These are phyloP conservation scores for Aureobasidium sp. DNA, from an alignment of 2,329 filamentous ascomycete genomes.

Conservation along the genomic window DNA sequence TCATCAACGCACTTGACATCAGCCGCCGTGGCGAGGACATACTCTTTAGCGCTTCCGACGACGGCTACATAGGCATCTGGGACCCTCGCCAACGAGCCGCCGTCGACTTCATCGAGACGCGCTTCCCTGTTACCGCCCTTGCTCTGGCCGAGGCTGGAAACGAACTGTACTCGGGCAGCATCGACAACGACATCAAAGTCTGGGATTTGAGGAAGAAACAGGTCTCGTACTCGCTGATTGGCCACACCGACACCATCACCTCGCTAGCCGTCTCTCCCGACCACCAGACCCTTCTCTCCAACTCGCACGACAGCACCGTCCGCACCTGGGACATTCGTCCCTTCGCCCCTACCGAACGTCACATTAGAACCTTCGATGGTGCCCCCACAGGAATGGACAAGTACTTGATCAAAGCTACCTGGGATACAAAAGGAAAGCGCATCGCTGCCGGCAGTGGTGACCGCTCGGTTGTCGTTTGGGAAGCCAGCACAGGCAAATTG, in stretches of 20 bases:
- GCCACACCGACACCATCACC: constrained; percentile 86
- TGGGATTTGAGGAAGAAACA: constrained; percentile 94
- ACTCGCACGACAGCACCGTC: constrained; percentile 88
- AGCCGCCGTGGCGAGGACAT: constrained; percentile 85
- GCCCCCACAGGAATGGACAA: constrained; percentile 80
- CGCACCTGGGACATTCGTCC: constrained; percentile 94
- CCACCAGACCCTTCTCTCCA: constrained; percentile 79
- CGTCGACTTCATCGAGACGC: constrained; percentile 77
- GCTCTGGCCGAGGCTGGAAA: constrained; percentile 90
- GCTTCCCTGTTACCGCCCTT: constrained; percentile 85
- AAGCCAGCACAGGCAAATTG: constrained; percentile 76
- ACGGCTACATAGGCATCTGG: constrained; percentile 91
- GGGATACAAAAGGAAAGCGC: constrained; percentile 77
- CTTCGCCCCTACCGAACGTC: constrained; percentile 80
- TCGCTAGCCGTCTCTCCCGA: constrained; percentile 89
- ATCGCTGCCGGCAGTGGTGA: constrained; percentile 87
- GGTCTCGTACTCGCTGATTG: constrained; percentile 76
- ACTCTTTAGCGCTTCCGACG: constrained; percentile 83
- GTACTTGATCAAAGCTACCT: constrained; percentile 83
- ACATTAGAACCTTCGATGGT: constrained; percentile 85
- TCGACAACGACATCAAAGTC: constrained; percentile 94
- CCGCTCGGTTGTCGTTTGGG: constrained; percentile 86
- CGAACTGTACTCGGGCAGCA: constrained; percentile 87
- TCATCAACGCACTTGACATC: constrained; percentile 88
- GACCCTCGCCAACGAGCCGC: constrained; percentile 87